Conservation (phyloP, 768 basidiomycete genomes). For the Amanita subjunquillea region DNA sequence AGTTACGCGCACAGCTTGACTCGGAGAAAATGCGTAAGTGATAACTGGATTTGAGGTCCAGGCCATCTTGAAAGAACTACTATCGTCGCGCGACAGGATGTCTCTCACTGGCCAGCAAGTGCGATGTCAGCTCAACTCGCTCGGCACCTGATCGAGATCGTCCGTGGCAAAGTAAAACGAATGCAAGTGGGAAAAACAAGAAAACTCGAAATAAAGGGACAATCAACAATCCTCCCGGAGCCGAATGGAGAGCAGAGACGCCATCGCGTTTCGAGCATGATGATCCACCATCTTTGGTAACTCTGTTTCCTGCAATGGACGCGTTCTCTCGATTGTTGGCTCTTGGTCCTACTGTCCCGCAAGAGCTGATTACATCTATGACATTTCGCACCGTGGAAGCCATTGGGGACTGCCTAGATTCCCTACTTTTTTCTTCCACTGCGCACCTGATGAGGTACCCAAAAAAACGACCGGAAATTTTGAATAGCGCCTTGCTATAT, state of each 20-base stretch:
- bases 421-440: background rate
- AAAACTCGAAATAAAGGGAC: background rate
- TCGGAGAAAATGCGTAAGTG: constrained; percentile 30
- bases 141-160: background rate
- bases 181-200: background rate
- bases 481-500: constrained; percentile 11
- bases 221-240: background rate
- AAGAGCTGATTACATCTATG: constrained; percentile 16
- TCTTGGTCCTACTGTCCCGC: constrained; percentile 12
- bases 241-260: background rate
- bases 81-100: background rate
- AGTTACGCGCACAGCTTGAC: constrained; percentile 29
- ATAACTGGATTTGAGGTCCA: background rate
- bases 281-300: constrained; percentile 8
- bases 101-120: background rate
- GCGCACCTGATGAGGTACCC: background rate
- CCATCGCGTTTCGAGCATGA: background rate
- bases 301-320: constrained; percentile 19
- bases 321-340: constrained; percentile 19
- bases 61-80: background rate
- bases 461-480: constrained; percentile 11
- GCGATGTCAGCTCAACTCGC: background rate
- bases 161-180: background rate
- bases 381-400: constrained; percentile 20
- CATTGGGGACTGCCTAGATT: constrained; percentile 11